Conservation (phyloP, 257 asterid species). For the Rhazya stricta region DNA sequence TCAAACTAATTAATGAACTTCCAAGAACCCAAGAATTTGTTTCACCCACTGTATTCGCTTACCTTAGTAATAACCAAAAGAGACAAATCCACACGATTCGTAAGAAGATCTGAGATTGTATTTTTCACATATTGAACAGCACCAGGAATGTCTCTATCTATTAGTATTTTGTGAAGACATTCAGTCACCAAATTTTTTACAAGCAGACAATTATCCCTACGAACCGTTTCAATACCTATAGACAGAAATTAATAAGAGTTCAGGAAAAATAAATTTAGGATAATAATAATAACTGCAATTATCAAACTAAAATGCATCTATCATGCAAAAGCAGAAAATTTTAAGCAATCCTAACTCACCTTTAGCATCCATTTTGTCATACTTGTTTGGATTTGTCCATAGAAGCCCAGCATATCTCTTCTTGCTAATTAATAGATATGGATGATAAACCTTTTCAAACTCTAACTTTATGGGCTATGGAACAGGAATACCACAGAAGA, state of each 20-base stretch:
- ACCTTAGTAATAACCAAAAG: constrained; percentile 98
- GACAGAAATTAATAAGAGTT: constrained; percentile 13
- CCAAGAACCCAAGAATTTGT: background rate
- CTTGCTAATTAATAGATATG: constrained; percentile 91
- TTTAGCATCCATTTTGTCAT: constrained; percentile 97
- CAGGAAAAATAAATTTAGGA: constrained; percentile 2
- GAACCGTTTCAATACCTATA: constrained; percentile 93
- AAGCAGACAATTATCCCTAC: constrained; percentile 94
- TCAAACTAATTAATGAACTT: background rate
- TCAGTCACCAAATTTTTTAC: constrained; percentile 88
- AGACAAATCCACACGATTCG: constrained; percentile 98
- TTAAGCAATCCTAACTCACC: constrained; percentile 46
- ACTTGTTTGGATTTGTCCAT: constrained; percentile 92
- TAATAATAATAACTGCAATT: background rate
- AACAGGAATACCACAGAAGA: constrained; percentile 16
- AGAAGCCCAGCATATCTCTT: constrained; percentile 99
- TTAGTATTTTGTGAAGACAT: constrained; percentile 88
- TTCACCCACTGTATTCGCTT: constrained; percentile 11
- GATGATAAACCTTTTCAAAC: constrained; percentile 95
- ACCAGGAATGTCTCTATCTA: constrained; percentile 90
- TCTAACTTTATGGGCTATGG: constrained; percentile 87
- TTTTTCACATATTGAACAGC: constrained; percentile 93
- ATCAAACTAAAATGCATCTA: background rate
- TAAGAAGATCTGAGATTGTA: constrained; percentile 91
- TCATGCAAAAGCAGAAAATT: constrained; percentile 8